Percentiles rank a stretch among this genome's conserved stretches.
Evolutionary conservation across 345 rosid species (phyloP).

Genomic region (Gossypium rotundifolium): DNA sequence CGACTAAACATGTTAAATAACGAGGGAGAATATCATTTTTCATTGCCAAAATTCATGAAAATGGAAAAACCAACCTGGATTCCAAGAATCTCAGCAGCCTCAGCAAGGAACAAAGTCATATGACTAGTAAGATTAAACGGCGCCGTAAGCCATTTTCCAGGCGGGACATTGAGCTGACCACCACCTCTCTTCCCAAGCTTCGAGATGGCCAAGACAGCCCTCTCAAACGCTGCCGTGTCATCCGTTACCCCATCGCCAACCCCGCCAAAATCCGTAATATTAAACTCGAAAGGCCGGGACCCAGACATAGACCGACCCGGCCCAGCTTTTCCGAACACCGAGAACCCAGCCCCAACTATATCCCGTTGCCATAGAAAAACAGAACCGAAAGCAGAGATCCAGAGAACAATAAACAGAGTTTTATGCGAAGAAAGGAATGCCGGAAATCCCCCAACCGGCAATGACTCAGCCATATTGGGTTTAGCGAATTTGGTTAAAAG

Average conservation of each 20-base stretch:
- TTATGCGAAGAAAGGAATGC: conserved; percentile 62
- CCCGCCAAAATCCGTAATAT: conserved; percentile 87
- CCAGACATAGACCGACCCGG: conserved; percentile 38
- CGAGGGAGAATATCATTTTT: background rate
- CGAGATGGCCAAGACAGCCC: conserved; percentile 72
- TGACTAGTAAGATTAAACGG: conserved; percentile 95
- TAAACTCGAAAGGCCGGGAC: conserved; percentile 58
- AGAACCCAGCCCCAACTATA: conserved; percentile 35
- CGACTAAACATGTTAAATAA: too few relatives aligned
- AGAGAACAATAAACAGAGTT: conserved; percentile 63
- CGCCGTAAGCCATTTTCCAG: conserved; percentile 91
- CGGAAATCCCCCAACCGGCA: conserved; percentile 43
- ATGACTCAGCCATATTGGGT: conserved; percentile 49
- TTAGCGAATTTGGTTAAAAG: background rate
- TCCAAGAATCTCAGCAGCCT: conserved; percentile 79
- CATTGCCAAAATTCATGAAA: background rate
- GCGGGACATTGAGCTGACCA: conserved; percentile 87
- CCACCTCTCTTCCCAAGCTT: conserved; percentile 69
- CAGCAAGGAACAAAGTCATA: conserved; percentile 84
- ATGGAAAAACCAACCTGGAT: conserved; percentile 49
- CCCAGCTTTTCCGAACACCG: conserved; percentile 32
- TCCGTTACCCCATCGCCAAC: conserved; percentile 79
- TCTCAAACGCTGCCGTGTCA: conserved; percentile 83
- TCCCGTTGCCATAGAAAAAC: conserved; percentile 77
- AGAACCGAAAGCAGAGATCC: conserved; percentile 78